Evolutionary conservation across 192 early-diverging fungal species (phyloP), one percentile per base, ranked within the genome.

Genomic region (Umbelopsis sp.): DNA sequence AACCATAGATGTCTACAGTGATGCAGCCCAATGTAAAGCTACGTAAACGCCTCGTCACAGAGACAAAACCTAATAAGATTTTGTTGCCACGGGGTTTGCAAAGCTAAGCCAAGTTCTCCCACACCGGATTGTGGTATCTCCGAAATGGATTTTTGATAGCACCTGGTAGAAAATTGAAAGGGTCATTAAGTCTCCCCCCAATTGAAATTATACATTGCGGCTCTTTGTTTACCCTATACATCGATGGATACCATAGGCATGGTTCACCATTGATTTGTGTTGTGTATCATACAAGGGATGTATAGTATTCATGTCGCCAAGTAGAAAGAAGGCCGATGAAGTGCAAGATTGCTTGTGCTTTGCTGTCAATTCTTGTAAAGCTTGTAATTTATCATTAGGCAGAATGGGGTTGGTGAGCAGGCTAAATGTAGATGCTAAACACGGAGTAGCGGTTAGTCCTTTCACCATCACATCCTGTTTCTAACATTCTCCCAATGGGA

Each of bases 31-130:
- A 44, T 9, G 5, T 4, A 4, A 3, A 49, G 5, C 16, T 20
- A 12, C 17, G 11, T 20, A 20, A 32, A 12, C 2, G 12, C 16
- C 1, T 34, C 73, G n/a, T 68, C 73, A 41, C 73, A 74, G 3
- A 74, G 41, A 65, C 73, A 74, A 25, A 56, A 54, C 29, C 56
- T 47, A 16, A 44, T 52, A 3, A 74, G 14, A 65, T 45, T 65
- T 22, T 74, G 68, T 3, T 70, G 69, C 73, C 73, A 74, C 20
- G 53, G 67, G 20, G 73, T 68, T 21, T 24, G 69, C 45, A 68
- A 49, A 25, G 34, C 36, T 26, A 52, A 44, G 36, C 50, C 32
- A 20, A 54, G 14, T 0, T 9, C 24, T n/a, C 20, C 47, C 17
- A 17, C 17, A n/a, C 45, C 44, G 25, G 43, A 24, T 0, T 26